phyloP scores from a whole-genome alignment of 1,284 basidiomycete species.

The Sporisorium graminicola region DNA sequence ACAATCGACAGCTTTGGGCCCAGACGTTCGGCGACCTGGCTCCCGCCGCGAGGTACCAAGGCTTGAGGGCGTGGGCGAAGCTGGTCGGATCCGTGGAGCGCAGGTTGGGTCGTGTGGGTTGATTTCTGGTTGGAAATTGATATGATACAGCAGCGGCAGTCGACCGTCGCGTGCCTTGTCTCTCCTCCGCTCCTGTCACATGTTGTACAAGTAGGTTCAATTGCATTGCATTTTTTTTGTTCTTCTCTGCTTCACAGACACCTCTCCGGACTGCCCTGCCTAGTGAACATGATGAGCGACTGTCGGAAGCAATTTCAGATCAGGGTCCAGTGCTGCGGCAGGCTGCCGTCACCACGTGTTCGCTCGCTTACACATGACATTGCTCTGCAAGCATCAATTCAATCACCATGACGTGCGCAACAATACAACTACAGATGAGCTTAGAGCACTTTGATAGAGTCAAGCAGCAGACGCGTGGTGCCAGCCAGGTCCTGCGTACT shows the following conservation, averaged over 20 bases:
- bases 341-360: conserved; percentile 1
- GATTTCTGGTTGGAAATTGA: background rate
- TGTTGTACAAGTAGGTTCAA: background rate
- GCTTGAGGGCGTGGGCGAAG: conserved; percentile 43
- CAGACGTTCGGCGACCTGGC: conserved; percentile 56
- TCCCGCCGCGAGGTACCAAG: conserved; percentile 45
- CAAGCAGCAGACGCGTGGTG: conserved; percentile 11
- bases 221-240: background rate
- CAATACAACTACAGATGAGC: background rate
- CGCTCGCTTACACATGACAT: background rate
- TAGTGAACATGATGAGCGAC: background rate
- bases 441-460: background rate
- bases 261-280: background rate
- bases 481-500: conserved; percentile 14
- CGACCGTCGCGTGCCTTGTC: background rate
- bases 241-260: background rate
- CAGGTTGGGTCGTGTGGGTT: conserved; percentile 21
- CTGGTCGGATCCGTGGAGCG: conserved; percentile 24
- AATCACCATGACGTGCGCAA: background rate
- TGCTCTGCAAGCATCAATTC: background rate
- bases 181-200: no score
- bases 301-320: background rate
- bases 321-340: background rate
- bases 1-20: conserved; percentile 61
- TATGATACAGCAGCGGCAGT: background rate